These are phyloP conservation scores for Botryotinia narcissicola DNA, from an alignment of 2,329 filamentous ascomycete species.

Conservation along the genomic window DNA sequence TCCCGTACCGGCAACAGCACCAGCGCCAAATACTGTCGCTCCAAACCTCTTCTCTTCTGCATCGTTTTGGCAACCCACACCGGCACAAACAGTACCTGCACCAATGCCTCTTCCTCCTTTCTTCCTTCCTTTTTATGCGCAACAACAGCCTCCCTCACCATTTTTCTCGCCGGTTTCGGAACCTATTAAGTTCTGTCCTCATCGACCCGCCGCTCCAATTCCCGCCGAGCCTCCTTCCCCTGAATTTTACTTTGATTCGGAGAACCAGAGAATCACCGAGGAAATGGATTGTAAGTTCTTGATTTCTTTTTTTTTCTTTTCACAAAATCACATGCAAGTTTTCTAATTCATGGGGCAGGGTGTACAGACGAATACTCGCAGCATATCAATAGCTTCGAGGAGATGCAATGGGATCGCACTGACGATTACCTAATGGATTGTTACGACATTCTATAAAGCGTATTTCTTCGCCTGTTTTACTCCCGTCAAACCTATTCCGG, in stretches of 20 bases:
- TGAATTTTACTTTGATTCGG: neutral
- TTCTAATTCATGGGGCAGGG: neutral
- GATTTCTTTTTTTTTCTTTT: neutral
- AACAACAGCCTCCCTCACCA: neutral
- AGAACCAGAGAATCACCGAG: neutral
- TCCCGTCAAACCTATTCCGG: neutral
- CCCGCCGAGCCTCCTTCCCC: neutral
- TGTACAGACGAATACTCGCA: neutral
- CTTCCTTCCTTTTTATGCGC: neutral
- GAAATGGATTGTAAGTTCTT: constrained; percentile 11
- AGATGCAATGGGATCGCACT: neutral
- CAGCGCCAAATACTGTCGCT: neutral
- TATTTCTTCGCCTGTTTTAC: neutral
- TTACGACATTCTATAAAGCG: neutral
- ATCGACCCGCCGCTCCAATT: neutral
- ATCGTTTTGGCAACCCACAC: neutral
- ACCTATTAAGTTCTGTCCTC: neutral
- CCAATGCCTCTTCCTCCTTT: neutral
- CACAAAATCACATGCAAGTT: neutral
- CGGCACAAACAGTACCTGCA: neutral
- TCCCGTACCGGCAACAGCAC: neutral
- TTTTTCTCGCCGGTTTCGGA: neutral
- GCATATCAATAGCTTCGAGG: constrained; percentile 1
- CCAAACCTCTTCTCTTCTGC: neutral
- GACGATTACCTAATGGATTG: neutral